Evolutionary conservation across 177 flowering plant species (phyloP).

Genomic region (Telopea speciosissima): DNA sequence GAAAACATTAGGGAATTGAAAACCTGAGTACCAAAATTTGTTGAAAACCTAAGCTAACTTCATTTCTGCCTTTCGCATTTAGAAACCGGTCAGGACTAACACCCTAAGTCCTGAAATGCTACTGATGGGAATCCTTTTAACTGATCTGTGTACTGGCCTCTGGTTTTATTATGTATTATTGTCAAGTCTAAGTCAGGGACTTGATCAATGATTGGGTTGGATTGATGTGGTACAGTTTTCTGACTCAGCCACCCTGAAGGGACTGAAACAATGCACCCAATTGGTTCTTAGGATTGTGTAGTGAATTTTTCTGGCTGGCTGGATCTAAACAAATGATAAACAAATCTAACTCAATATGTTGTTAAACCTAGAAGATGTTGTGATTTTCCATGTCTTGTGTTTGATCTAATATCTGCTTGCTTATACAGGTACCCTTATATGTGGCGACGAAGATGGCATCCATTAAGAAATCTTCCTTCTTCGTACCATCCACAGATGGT

Average conservation of each 20-base stretch:
- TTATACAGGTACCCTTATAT: conserved; percentile 64
- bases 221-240: background rate
- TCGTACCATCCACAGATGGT: conserved; percentile 70
- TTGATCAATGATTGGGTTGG: background rate
- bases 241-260: background rate
- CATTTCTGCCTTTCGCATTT: background rate
- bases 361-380: background rate
- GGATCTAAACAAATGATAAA: no score
- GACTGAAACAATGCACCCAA: no score
- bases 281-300: no score
- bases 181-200: no score
- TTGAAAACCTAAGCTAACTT: background rate
- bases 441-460: conserved; percentile 95
- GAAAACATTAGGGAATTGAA: no score
- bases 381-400: background rate
- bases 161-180: no score
- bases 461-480: conserved; percentile 61
- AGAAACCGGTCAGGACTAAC: no score
- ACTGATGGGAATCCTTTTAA: no score
- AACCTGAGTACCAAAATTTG: background rate
- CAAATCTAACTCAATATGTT: background rate
- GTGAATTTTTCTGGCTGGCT: no score
- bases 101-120: no score
- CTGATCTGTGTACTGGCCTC: no score
- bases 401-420: background rate